A percentile compares a stretch with the other conserved stretches of the same genome.
Evolutionary conservation across 345 rosid species (phyloP).

Genomic region (Sisymbrium irio): DNA sequence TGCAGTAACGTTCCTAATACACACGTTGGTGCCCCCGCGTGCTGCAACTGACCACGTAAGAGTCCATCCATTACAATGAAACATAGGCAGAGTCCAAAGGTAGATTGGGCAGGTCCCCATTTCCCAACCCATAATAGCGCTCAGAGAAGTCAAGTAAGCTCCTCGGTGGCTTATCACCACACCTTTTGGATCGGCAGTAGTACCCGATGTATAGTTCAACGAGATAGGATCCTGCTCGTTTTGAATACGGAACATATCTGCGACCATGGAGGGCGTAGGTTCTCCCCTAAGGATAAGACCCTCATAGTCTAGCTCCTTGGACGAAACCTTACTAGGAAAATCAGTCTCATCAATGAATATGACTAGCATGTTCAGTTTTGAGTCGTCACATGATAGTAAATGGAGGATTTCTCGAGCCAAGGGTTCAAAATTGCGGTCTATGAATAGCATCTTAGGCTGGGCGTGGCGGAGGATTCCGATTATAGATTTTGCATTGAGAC

Average conservation of each 20-base stretch:
- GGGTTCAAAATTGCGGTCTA: conserved; percentile 46
- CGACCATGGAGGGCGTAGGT: conserved; percentile 11
- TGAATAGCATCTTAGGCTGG: conserved; percentile 54
- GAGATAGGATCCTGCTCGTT: conserved; percentile 69
- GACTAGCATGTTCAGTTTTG: conserved; percentile 32
- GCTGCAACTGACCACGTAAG: conserved; percentile 79
- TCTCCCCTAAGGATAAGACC: conserved; percentile 42
- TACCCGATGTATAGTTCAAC: conserved; percentile 76
- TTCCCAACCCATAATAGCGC: conserved; percentile 46
- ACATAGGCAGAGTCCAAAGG: conserved; percentile 91
- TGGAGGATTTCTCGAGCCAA: conserved; percentile 45
- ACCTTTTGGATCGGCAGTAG: conserved; percentile 76
- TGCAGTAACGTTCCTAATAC: conserved; percentile 54
- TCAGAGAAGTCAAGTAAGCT: conserved; percentile 58
- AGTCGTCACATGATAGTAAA: conserved; percentile 38
- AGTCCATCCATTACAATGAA: conserved; percentile 87
- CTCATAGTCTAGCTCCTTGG: conserved; percentile 42
- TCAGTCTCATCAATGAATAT: conserved; percentile 10
- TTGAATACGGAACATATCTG: conserved; percentile 19
- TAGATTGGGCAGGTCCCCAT: conserved; percentile 52
- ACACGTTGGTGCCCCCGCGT: conserved; percentile 73
- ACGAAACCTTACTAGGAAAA: not conserved
- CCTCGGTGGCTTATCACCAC: conserved; percentile 81
- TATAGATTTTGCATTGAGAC: conserved; percentile 60
- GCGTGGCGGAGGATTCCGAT: conserved; percentile 57